These are phyloP conservation scores for Thelonectria discophora DNA, from an alignment of 2,329 filamentous ascomycete genomes.

Conservation along the genomic window DNA sequence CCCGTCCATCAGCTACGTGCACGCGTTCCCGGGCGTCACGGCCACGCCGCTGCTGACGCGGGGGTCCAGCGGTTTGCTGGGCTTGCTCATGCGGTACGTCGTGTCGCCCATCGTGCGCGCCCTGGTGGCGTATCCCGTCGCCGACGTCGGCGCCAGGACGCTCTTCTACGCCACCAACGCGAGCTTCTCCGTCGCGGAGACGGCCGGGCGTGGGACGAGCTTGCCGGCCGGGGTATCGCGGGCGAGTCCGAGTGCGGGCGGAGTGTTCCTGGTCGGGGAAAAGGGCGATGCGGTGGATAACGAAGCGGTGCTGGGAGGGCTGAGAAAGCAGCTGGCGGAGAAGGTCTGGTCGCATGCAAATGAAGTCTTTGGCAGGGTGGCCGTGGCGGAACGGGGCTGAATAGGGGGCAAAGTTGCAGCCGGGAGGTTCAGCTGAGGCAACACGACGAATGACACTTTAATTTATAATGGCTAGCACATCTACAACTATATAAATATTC, in stretches of 20 bases:
- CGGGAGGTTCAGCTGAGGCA: too few relatives aligned
- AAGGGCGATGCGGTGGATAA: constrained; percentile 7
- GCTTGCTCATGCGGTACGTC: constrained; percentile 28
- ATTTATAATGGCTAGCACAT: too few relatives aligned
- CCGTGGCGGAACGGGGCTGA: background rate
- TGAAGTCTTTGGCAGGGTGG: constrained; percentile 1
- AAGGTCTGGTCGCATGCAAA: constrained; percentile 11
- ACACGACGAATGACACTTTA: too few relatives aligned
- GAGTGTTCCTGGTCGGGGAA: constrained; percentile 8
- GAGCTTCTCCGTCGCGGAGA: constrained; percentile 25
- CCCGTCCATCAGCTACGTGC: constrained; percentile 50
- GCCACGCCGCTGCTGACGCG: constrained; percentile 33
- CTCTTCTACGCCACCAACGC: constrained; percentile 39
- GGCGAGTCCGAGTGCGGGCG: background rate
- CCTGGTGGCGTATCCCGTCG: constrained; percentile 22
- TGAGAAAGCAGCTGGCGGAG: constrained; percentile 3
- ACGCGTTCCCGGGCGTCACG: constrained; percentile 46
- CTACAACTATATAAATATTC: too few relatives aligned
- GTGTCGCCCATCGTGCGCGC: constrained; percentile 25
- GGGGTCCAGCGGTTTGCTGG: constrained; percentile 30
- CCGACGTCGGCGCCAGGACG: constrained; percentile 34
- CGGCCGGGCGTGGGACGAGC: background rate
- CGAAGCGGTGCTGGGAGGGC: constrained; percentile 2
- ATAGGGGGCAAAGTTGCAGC: too few relatives aligned
- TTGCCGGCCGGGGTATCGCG: background rate